Evolutionary conservation across 352 stramenopile genomes (phyloP), one percentile per base, ranked within the genome.

Genomic region (Phytophthora hybrid): DNA sequence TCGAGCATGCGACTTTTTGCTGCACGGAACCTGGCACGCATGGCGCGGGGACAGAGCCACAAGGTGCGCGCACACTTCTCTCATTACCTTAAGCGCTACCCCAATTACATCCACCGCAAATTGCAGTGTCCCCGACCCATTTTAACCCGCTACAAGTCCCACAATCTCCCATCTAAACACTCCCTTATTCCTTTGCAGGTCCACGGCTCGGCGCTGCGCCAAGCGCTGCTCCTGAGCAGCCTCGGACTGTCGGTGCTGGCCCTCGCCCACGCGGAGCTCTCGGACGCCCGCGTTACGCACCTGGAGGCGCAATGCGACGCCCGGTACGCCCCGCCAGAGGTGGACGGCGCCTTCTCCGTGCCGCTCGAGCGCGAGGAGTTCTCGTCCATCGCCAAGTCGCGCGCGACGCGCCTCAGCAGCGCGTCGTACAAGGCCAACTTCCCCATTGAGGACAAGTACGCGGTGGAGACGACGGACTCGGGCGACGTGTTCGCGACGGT

Each of bases 401-500:
- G 67, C 49, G 82, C 73, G 21, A 82, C 77, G 58, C 76, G 79
- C n/a, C 60, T 89, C 62, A 90, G 81, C 59, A 88, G 71, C 39
- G 81, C 83, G 10, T 87, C 83, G 51, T 93, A 93, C 79, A 85
- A 85, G 56, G 85, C 85, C 59, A 93, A 91, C 52, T 81, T 85
- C 39, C 85, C 85, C 18, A 93, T 90, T 39, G 85, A 92, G 76
- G 94, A 98, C 79, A 88, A 95, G 65, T 94, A 89, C 64, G 80
- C 90, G 57, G 86, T 97, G 55, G 82, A 95, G 52, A 73, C 84
- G 10, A 82, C 83, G 29, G 59, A 74, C 14, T 83, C 85, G 21
- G 92, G 94, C 51, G 89, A 95, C 66, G 85, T 98, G 47, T 97
- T 95, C 60, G 91, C 89, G 18, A 82, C 83, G 23, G 95, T 97